Evolutionary conservation across 495 filamentous ascomycete species (phyloP).

Genomic region (Penicillium taxi): DNA sequence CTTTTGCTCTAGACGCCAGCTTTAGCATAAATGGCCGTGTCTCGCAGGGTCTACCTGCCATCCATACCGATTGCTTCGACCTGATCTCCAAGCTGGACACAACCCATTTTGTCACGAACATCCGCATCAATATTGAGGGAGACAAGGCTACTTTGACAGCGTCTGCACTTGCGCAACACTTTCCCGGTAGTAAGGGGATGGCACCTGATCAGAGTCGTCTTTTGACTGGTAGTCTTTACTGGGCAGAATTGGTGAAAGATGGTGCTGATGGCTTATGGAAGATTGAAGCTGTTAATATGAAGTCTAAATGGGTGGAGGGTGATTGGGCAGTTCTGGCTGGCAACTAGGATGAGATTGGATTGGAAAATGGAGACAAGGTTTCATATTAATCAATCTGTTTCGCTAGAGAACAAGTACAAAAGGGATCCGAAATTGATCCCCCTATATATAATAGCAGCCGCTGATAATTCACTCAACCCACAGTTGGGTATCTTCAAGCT

Average conservation of each 20-base stretch:
- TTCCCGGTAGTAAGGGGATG: conserved; percentile 13
- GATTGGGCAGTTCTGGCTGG: no score
- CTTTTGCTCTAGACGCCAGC: conserved; percentile 11
- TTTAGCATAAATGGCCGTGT: conserved; percentile 15
- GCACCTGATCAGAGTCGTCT: conserved; percentile 4
- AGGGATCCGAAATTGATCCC: no score
- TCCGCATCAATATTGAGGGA: conserved; percentile 22
- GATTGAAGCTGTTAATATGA: conserved; percentile 16
- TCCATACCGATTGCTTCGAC: conserved; percentile 12
- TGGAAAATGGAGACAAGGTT: no score
- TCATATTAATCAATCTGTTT: background rate
- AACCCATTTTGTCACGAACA: conserved; percentile 25
- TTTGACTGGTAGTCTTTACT: conserved; percentile 17
- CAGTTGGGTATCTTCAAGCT: no score
- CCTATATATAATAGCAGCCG: no score
- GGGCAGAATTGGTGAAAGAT: conserved; percentile 19
- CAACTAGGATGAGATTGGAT: no score
- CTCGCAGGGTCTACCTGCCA: conserved; percentile 13
- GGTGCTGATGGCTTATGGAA: conserved; percentile 23
- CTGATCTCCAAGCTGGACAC: conserved; percentile 22
- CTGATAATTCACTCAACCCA: no score
- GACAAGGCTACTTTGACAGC: conserved; percentile 16
- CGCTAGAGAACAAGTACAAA: background rate
- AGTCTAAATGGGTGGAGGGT: conserved; percentile 17
- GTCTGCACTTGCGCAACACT: conserved; percentile 24